Evolutionary conservation across 495 filamentous ascomycete genomes (phyloP), one percentile per base, ranked within the genome.

Genomic region (Xylaria bambusicola): DNA sequence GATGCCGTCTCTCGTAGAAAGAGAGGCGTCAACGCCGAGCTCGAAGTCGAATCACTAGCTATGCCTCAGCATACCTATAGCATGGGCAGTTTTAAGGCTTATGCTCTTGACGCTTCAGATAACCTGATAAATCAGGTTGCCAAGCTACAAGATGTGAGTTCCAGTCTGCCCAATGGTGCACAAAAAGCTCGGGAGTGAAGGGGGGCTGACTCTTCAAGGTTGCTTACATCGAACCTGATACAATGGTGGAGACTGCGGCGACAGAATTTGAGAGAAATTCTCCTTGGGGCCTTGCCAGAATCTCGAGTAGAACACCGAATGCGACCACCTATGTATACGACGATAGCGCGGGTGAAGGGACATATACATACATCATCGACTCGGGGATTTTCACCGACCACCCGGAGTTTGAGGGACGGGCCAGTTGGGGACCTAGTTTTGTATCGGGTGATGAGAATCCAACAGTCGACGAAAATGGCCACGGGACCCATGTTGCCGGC

Each of bases 361-460:
- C 75, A 24, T 76, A 66, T 60, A 67, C 70, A 50, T 81, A 81
- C 42, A 72, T 79, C n/a, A 72, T 81, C 59, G 78, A 76, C 61
- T 69, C 71, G 31, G 83, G 82, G 35, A 78, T 84, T 62, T 73
- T 70, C 48, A 68, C 66, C 23, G 56, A 63, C 2, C 82, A 85
- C 62, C 60, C 60, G 33, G 66, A 85, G 33, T 86, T 86, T 45
- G 80, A 63, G 3, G 78, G 79, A 15, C 82, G 83, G 61, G 81
- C 79, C 40, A 67, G 40, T 29, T 75, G 69, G 51, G 81, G 80
- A 42, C 73, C 72, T 59, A 85, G 83, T 70, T 65, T 70, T 26
- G 62, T 65, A 41, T 59, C 66, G 12, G 67, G 65, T 24, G 63
- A 50, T 42, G 42, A 36, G 6, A 60, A 70, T 58, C 49, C 67